phyloP scores from a whole-genome alignment of 169 alveolate species.

The Plasmodium billcollinsi region DNA sequence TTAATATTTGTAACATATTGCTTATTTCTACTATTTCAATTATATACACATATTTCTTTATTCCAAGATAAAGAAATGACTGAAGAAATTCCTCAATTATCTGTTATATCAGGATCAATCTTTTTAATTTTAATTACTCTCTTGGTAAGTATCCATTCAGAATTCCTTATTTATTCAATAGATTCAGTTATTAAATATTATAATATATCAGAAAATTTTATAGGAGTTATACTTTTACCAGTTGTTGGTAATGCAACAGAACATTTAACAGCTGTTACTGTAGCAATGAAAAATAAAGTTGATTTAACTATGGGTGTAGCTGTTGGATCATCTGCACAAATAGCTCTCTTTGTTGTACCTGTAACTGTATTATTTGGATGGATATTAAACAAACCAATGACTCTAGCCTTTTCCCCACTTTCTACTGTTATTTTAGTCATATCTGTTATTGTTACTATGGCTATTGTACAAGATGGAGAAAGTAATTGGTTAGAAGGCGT shows the following conservation, averaged over 20 bases:
- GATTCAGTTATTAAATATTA: conserved; percentile 84
- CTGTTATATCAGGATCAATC: conserved; percentile 78
- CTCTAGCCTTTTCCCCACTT: conserved; percentile 87
- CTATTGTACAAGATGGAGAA: conserved; percentile 90
- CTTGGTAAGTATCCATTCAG: conserved; percentile 79
- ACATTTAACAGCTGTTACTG: conserved; percentile 90
- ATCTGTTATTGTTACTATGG: conserved; percentile 85
- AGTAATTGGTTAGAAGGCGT: conserved; percentile 92
- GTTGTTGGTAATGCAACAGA: conserved; percentile 92
- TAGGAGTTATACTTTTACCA: conserved; percentile 92
- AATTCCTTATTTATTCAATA: conserved; percentile 83
- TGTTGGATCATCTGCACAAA: conserved; percentile 91
- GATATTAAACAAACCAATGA: conserved; percentile 89
- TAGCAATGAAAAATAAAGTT: conserved; percentile 89
- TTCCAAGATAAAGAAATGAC: conserved; percentile 83
- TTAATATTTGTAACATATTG: conserved; percentile 84
- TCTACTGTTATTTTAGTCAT: conserved; percentile 84
- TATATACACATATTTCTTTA: conserved; percentile 86
- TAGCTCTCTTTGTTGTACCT: conserved; percentile 89
- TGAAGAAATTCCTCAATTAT: conserved; percentile 80
- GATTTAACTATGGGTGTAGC: conserved; percentile 93
- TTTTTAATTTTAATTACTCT: conserved; percentile 75
- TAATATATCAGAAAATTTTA: conserved; percentile 86
- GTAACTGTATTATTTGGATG: conserved; percentile 91
- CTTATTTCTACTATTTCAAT: conserved; percentile 86